Evolutionary conservation across 2,329 filamentous ascomycete genomes (phyloP), one percentile per base, ranked within the genome.

Genomic region (Curvularia sp.): DNA sequence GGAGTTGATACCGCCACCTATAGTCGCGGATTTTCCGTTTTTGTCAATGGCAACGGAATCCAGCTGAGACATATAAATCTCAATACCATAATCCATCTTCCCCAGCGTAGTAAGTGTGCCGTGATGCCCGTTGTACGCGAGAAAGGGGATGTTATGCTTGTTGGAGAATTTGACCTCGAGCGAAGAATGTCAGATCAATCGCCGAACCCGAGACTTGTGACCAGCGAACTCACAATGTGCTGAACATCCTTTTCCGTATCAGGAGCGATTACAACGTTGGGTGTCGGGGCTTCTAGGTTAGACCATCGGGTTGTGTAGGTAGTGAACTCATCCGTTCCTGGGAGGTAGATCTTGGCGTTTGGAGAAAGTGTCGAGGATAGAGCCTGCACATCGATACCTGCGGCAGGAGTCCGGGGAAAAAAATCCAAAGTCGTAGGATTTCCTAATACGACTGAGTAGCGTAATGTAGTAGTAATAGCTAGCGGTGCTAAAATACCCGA

Each of bases 91-190:
- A 3, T 80, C 64, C 77, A 86, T 82, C 38, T 71, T 76, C 0
- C 80, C 82, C 2, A 86, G 64, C 0, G 81, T 83, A 39, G 77
- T 82, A 45, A 83, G 76, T 3, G 81, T 75, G 3, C 84, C 85
- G 56, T 87, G 85, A 1, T 76, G 79, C 13, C 82, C 82, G 65
- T 83, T 84, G 67, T 77, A 81, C 0, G 83, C 80, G 2, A 87
- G 78, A 60, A 87, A 85, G 0, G 84, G 82, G 2, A 84, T 55
- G 1, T 76, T 64, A 45, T 78, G 71, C 36, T 75, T 65, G 61
- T 81, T 83, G 41, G 84, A 83, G 57, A 77, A 85, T 69, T 78
- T 76, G 41, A 83, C 77, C 80, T 82, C 34, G 28, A 23, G 27
- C 12, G 5, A 34, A n/a, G 34, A 19, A 25, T 27, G 12, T 52